Conservation (phyloP, 176 grass and related monocot genomes). For the Lolium perenne region DNA sequence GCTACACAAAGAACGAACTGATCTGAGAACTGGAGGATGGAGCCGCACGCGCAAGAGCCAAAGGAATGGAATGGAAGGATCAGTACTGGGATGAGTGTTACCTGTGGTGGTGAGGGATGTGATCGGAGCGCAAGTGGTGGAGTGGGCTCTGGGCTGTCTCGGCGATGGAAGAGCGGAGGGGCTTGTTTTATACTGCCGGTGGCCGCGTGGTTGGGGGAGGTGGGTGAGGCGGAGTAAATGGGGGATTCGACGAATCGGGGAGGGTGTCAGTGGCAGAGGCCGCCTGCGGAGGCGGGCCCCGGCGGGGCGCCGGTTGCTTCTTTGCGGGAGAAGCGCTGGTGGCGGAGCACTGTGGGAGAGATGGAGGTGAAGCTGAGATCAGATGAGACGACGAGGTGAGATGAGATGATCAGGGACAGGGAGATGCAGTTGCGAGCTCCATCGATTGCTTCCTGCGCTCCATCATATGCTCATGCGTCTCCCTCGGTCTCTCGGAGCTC, state of each 20-base stretch:
- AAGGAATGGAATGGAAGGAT: conserved; percentile 52
- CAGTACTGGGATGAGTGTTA: not conserved
- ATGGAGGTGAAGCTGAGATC: conserved; percentile 26
- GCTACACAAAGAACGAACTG: not conserved
- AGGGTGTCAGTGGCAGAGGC: conserved; percentile 19
- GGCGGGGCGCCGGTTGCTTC: conserved; percentile 35
- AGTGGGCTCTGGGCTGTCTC: not conserved
- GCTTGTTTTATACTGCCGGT: conserved; percentile 30
- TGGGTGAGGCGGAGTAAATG: conserved; percentile 44
- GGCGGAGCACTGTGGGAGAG: conserved; percentile 13
- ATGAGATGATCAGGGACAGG: conserved; percentile 23
- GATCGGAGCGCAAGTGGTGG: not conserved
- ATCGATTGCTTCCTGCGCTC: conserved; percentile 39
- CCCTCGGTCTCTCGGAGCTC: not conserved
- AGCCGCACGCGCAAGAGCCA: conserved; percentile 31
- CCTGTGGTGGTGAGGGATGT: conserved; percentile 13
- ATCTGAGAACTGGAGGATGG: not conserved
- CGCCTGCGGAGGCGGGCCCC: not conserved
- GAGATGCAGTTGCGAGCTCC: not conserved
- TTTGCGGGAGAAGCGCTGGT: not conserved
- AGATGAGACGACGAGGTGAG: conserved; percentile 10
- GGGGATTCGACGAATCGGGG: conserved; percentile 62
- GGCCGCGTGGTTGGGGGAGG: not conserved
- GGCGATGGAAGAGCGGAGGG: not conserved
- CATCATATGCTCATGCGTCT: conserved; percentile 38